Evolutionary conservation across 345 rosid genomes (phyloP).

Genomic region (Pistacia integerrima): DNA sequence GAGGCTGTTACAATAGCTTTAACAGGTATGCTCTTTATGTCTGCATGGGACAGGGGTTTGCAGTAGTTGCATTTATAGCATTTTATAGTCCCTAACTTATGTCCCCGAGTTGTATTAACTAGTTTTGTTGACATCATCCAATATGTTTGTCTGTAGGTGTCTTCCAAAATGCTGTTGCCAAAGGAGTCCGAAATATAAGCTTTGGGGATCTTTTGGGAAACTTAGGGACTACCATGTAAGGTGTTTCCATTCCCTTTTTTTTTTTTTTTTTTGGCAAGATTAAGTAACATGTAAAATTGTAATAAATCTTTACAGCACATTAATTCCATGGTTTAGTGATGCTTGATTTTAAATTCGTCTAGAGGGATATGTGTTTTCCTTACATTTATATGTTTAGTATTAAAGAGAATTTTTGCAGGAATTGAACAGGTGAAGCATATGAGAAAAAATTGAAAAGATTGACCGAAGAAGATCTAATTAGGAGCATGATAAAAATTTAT

Average conservation of each 20-base stretch:
- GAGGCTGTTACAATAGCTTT: constrained; percentile 81
- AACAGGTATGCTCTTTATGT: constrained; percentile 54
- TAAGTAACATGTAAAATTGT: background rate
- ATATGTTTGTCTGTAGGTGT: constrained; percentile 52
- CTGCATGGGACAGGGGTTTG: constrained; percentile 9
- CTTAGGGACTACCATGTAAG: constrained; percentile 87
- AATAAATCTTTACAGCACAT: background rate
- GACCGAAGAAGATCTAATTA: background rate
- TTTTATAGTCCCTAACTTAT: constrained; percentile 7
- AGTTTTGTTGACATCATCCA: constrained; percentile 14
- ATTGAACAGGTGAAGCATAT: background rate
- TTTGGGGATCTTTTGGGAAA: constrained; percentile 90
- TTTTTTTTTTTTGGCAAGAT: background rate
- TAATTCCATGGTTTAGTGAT: background rate
- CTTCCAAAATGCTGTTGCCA: constrained; percentile 79
- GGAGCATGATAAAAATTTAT: background rate
- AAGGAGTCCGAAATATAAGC: constrained; percentile 85
- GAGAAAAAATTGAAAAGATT: background rate
- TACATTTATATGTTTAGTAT: background rate
- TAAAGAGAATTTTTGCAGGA: background rate
- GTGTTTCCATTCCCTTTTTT: constrained; percentile 14
- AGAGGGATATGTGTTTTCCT: background rate
- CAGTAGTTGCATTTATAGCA: constrained; percentile 8
- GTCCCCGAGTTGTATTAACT: constrained; percentile 12
- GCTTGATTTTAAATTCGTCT: background rate